phyloP scores from a whole-genome alignment of 2,329 filamentous ascomycete genomes.

The Stachybotrys chlorohalonatus region DNA sequence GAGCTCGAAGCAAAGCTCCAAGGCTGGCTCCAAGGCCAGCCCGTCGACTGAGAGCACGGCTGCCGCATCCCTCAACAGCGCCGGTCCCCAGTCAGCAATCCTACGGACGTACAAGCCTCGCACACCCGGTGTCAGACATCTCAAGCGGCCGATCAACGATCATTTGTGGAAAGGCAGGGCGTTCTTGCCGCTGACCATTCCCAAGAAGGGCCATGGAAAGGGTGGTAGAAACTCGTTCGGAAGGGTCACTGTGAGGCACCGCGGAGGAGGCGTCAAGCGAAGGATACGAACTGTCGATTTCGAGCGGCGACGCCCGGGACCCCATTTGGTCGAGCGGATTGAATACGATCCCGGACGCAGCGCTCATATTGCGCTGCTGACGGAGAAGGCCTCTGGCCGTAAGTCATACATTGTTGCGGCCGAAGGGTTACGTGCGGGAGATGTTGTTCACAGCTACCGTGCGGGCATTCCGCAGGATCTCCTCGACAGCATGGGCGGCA shows the following conservation, averaged over 20 bases:
- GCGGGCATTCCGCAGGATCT: constrained; percentile 80
- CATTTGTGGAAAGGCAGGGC: constrained; percentile 94
- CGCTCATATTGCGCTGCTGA: constrained; percentile 85
- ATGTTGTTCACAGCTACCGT: constrained; percentile 86
- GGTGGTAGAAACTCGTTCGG: constrained; percentile 88
- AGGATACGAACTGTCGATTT: constrained; percentile 92
- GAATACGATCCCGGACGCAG: constrained; percentile 93
- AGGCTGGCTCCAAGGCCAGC: constrained; percentile 7
- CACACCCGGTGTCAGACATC: constrained; percentile 85
- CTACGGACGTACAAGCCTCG: constrained; percentile 87
- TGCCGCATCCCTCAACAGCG: constrained; percentile 10
- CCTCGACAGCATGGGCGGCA: constrained; percentile 84
- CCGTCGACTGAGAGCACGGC: not conserved
- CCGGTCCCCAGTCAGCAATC: constrained; percentile 27
- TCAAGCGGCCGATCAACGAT: constrained; percentile 88
- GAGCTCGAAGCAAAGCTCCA: constrained; percentile 10
- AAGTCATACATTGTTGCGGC: constrained; percentile 93
- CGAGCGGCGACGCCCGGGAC: constrained; percentile 64
- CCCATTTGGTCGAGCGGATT: constrained; percentile 84
- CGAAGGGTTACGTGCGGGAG: constrained; percentile 86
- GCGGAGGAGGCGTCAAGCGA: constrained; percentile 84
- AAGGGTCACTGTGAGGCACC: constrained; percentile 79
- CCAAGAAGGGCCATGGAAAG: constrained; percentile 87
- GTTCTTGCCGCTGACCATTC: constrained; percentile 71
- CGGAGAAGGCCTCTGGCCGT: constrained; percentile 60